Evolutionary conservation across 139 green algal species (phyloP), one percentile per base, ranked within the genome.

Genomic region (Picochlorum costavermella): DNA sequence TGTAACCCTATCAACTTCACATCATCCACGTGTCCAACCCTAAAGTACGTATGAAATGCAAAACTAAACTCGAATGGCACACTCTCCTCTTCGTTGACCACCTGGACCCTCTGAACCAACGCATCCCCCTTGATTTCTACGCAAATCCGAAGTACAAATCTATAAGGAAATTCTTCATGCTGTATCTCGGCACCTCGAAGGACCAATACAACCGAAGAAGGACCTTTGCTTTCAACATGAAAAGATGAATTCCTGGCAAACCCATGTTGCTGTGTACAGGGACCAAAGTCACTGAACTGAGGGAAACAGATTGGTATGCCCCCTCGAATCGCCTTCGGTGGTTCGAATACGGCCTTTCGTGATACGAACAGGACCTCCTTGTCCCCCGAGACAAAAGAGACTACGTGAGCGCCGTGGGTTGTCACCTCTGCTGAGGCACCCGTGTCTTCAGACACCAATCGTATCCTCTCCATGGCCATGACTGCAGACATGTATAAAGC

Each of bases 21-120:
- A 20, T 73, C 46, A 14, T 28, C 12, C 2, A 40, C 11, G 70
- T 70, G 44, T 20, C 60, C 63, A 12, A 91, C 67, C 1, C 20
- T 25, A 50, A 86, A 86, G 72, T 95, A 95, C n/a, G 87, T 94
- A 83, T 95, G 88, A 51, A 95, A 74, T 3, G 87, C 87, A 3
- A 72, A 55, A 0, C 85, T 93, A 72, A 92, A 90, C 29, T 69
- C 23, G 33, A 95, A 65, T 0, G 63, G 30, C 25, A 28, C 33
- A 20, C 60, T 45, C 16, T 20, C 56, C 9, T 14, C 14, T 6
- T 20, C n/a, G 12, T 53, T 53, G 17, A 53, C 16, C 46, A 53
- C 46, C 1, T 23, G 0, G 46, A 23, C 46, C n/a, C 5, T 20
- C 46, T 53, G 46, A 2, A 53, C 17, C 9, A 53, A 23, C 16